Base-by-base conservation (phyloP, 2,329 filamentous ascomycete genomes). In the Cephalotrichum gorgonifer region DNA sequence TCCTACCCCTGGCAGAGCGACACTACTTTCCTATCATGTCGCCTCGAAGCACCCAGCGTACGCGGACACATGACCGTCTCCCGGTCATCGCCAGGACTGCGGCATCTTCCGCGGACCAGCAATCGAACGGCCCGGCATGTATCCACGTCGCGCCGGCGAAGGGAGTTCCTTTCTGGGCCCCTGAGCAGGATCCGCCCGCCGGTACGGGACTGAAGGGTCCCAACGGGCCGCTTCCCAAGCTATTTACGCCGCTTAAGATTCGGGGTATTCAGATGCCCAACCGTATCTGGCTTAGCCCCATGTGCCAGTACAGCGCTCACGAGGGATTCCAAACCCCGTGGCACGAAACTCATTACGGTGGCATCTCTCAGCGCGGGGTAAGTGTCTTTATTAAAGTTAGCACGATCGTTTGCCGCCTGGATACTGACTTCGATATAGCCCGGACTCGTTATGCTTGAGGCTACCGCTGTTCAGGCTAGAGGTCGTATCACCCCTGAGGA, bases 401-500 rank as follows among this genome's bases (percentile, higher is more conserved):
- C 17, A 11, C 9, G 17, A n/a, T 23, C 4, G 38, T 46, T 17
- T n/a, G 33, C 23, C 15, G 66, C 65, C 0, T 4, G 3, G 76
- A 12, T n/a, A 12, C 20, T 26, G 3, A 42, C 49, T 53, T 20
- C 55, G 23, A 23, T 27, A 9, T 9, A 62, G 60, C 59, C 86
- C 0, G 85, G 83, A 0, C 64, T 89, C 3, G 62, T 80, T 14
- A 74, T 86, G 52, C 64, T 86, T 12, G 86, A 90, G 64, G 83
- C 85, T 1, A 86, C 84, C 0, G 71, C 80, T 1, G 81, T 89
- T 0, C 69, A 76, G 2, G 65, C 83, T 0, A 74, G 85, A 54
- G 85, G 86, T 3, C 74, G 86, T 14, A 88, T 89, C 64, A 85
- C 85, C 0, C 85, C 84, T 0, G 71, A 86, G 55, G 82, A 86